phyloP scores from a whole-genome alignment of 768 basidiomycete species.

The Pulveroboletus sp. region DNA sequence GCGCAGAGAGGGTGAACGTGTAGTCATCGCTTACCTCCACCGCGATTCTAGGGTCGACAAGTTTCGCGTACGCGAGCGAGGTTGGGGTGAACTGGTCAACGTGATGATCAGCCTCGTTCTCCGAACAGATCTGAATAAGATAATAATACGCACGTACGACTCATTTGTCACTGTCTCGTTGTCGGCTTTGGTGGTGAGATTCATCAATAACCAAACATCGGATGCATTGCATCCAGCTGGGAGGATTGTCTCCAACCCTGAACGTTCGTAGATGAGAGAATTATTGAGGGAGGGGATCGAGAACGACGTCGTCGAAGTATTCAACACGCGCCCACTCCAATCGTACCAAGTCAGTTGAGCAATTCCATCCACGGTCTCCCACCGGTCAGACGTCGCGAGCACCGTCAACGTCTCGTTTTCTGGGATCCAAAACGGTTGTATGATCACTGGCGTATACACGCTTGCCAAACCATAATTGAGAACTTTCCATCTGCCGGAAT shows the following conservation, averaged over 20 bases:
- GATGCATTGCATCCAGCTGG: constrained; percentile 37
- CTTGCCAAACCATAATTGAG: constrained; percentile 47
- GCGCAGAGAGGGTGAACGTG: constrained; percentile 50
- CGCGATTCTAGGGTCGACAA: constrained; percentile 47
- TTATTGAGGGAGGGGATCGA: constrained; percentile 48
- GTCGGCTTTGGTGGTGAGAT: constrained; percentile 43
- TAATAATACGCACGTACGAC: constrained; percentile 41
- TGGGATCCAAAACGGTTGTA: constrained; percentile 56
- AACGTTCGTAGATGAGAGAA: constrained; percentile 38
- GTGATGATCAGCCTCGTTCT: not conserved
- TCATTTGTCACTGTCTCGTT: constrained; percentile 44
- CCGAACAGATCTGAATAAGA: not conserved
- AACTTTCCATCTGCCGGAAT: constrained; percentile 59
- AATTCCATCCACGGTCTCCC: constrained; percentile 41
- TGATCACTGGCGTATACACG: constrained; percentile 43
- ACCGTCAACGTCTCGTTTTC: constrained; percentile 45
- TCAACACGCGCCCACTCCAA: constrained; percentile 44
- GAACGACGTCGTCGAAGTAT: constrained; percentile 38
- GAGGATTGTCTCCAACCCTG: constrained; percentile 44
- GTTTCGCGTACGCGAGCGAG: constrained; percentile 41
- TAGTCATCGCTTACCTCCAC: constrained; percentile 32
- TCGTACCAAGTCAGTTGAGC: constrained; percentile 57
- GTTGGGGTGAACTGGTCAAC: constrained; percentile 46
- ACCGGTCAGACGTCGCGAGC: constrained; percentile 49
- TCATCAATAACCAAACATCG: constrained; percentile 51